phyloP scores from a whole-genome alignment of 352 stramenopile genomes.

The Phytophthora citricola region DNA sequence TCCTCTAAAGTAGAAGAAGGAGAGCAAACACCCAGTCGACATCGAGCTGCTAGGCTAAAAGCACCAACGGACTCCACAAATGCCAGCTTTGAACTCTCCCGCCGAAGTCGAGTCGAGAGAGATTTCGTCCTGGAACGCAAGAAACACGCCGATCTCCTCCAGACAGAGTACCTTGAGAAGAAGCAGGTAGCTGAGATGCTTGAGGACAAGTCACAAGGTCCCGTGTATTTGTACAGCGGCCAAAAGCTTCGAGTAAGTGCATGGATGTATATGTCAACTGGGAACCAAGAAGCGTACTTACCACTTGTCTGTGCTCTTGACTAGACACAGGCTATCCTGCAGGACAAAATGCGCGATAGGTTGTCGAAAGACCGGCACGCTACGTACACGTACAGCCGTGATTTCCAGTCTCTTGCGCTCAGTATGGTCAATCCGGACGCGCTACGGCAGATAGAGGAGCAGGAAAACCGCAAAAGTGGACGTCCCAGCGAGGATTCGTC shows the following conservation, averaged over 20 bases:
- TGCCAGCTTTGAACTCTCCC: conserved; percentile 60
- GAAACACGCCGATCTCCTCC: conserved; percentile 35
- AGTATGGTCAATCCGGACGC: conserved; percentile 82
- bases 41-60: conserved; percentile 49
- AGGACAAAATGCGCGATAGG: conserved; percentile 75
- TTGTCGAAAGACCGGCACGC: conserved; percentile 47
- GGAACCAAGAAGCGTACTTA: not conserved
- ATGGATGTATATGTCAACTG: not conserved
- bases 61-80: conserved; percentile 82
- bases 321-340: conserved; percentile 84
- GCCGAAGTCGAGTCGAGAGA: conserved; percentile 50
- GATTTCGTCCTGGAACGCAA: conserved; percentile 71
- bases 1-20: conserved; percentile 9
- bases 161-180: conserved; percentile 46
- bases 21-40: conserved; percentile 5
- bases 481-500: conserved; percentile 87
- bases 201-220: conserved; percentile 35
- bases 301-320: not conserved
- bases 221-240: conserved; percentile 88
- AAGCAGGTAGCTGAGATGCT: conserved; percentile 38
- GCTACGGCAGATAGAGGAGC: conserved; percentile 57
- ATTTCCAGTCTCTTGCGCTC: conserved; percentile 89
- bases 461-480: conserved; percentile 70
- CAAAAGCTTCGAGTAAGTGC: conserved; percentile 82
- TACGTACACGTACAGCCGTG: conserved; percentile 86